Evolutionary conservation across 176 grass and related monocot species (phyloP).

Genomic region (Thalia dealbata): DNA sequence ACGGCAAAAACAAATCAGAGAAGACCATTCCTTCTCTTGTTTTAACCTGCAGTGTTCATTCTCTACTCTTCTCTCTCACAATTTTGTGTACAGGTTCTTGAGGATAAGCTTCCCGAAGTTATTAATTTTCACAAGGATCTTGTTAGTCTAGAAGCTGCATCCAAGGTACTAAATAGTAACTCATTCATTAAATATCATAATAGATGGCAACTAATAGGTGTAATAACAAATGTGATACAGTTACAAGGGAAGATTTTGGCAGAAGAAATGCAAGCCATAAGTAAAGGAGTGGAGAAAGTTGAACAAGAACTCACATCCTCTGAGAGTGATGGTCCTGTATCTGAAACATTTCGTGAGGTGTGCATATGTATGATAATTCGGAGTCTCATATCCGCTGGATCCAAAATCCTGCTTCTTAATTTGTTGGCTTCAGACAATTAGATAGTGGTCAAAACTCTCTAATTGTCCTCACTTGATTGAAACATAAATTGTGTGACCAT

Average conservation of each 20-base stretch:
- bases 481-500: not conserved
- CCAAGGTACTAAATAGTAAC: constrained; percentile 50
- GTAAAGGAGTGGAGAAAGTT: constrained; percentile 72
- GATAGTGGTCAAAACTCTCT: too few species aligned
- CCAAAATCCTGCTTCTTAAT: not conserved
- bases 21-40: not conserved
- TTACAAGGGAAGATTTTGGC: constrained; percentile 84
- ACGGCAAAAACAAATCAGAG: not conserved
- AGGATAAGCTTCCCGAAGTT: constrained; percentile 88
- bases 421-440: not conserved
- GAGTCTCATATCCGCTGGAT: not conserved
- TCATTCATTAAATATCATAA: constrained; percentile 11
- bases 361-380: not conserved
- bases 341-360: constrained; percentile 76
- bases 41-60: not conserved
- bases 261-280: constrained; percentile 89
- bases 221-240: constrained; percentile 29
- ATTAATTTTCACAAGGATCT: constrained; percentile 86
- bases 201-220: constrained; percentile 7
- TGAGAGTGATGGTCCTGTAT: constrained; percentile 56
- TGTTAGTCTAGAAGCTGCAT: constrained; percentile 62
- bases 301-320: constrained; percentile 71
- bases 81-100: constrained; percentile 50
- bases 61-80: not conserved
- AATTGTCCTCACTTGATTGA: not conserved